A percentile compares a stretch with the other conserved stretches of the same genome.
Evolutionary conservation across 768 basidiomycete species (phyloP).

Genomic region (Lentinula boryana): DNA sequence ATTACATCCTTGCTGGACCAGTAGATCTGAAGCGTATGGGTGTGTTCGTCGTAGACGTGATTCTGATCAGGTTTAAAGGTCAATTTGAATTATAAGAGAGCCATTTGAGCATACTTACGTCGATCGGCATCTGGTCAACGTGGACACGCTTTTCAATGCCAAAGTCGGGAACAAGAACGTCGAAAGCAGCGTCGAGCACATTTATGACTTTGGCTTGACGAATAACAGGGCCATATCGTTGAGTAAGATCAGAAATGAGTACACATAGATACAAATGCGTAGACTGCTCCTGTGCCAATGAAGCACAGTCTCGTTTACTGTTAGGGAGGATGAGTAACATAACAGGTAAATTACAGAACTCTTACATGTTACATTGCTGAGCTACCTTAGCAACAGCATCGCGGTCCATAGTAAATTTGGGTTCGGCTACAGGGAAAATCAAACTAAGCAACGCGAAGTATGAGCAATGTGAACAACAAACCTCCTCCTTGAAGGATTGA

Average conservation of each 20-base stretch:
- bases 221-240: conserved; percentile 91
- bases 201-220: conserved; percentile 93
- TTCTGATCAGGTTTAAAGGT: conserved; percentile 45
- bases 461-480: conserved; percentile 23
- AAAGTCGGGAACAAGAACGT: conserved; percentile 94
- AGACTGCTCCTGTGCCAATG: conserved; percentile 93
- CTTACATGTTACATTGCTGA: conserved; percentile 96
- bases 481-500: conserved; percentile 72
- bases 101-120: conserved; percentile 44
- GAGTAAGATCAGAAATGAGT: conserved; percentile 89
- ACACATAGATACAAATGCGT: conserved; percentile 93
- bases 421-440: conserved; percentile 41
- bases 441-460: neutral
- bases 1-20: conserved; percentile 96
- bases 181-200: conserved; percentile 97
- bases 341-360: conserved; percentile 7
- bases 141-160: conserved; percentile 99
- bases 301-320: conserved; percentile 88
- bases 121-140: conserved; percentile 98
- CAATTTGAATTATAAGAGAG: neutral
- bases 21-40: conserved; percentile 88
- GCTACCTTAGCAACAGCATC: conserved; percentile 97
- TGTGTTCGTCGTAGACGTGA: conserved; percentile 94
- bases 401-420: conserved; percentile 95
- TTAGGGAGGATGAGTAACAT: conserved; percentile 6